A percentile compares a stretch with the other conserved stretches of the same genome.
Evolutionary conservation across 306 rosid genomes (phyloP).

Genomic region (Datisca glomerata): DNA sequence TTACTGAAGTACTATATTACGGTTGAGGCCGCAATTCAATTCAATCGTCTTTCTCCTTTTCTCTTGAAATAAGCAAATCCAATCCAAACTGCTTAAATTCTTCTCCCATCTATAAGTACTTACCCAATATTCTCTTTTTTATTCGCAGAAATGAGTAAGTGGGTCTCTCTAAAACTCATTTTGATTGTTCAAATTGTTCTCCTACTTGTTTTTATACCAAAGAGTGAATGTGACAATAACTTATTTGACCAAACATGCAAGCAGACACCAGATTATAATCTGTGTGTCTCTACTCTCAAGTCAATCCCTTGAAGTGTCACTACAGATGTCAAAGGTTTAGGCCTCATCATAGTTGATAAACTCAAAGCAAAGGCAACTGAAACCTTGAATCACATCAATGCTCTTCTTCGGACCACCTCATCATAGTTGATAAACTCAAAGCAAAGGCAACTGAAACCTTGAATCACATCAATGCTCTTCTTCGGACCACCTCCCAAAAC

Average conservation of each 20-base stretch:
- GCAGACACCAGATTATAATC: slow-evolving; percentile 24
- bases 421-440: slow-evolving; percentile 19
- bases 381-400: slow-evolving; percentile 1
- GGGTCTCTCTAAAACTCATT: too few species aligned
- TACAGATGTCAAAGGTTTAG: slow-evolving; percentile 17
- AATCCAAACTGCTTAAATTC: too few species aligned
- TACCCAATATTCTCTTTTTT: too few species aligned
- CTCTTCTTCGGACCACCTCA: slow-evolving; percentile 10
- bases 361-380: slow-evolving; percentile 14
- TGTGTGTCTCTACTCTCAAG: slow-evolving; percentile 20
- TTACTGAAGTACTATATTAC: too few species aligned
- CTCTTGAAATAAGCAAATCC: too few species aligned
- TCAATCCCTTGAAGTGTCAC: slow-evolving; percentile 18
- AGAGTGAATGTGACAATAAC: too few species aligned
- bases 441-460: slow-evolving; percentile 13
- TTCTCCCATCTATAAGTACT: too few species aligned
- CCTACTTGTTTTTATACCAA: too few species aligned
- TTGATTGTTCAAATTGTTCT: too few species aligned
- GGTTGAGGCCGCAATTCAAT: too few species aligned
- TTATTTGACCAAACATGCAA: slow-evolving; percentile 28
- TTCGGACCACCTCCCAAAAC: neutral
- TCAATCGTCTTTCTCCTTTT: too few species aligned
- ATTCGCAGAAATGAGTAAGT: too few species aligned
- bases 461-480: slow-evolving; percentile 2
- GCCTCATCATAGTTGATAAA: slow-evolving; percentile 20